A percentile compares a stretch with the other conserved stretches of the same genome.
Conservation (phyloP, 306 rosid genomes). For the Geum urbanum region DNA sequence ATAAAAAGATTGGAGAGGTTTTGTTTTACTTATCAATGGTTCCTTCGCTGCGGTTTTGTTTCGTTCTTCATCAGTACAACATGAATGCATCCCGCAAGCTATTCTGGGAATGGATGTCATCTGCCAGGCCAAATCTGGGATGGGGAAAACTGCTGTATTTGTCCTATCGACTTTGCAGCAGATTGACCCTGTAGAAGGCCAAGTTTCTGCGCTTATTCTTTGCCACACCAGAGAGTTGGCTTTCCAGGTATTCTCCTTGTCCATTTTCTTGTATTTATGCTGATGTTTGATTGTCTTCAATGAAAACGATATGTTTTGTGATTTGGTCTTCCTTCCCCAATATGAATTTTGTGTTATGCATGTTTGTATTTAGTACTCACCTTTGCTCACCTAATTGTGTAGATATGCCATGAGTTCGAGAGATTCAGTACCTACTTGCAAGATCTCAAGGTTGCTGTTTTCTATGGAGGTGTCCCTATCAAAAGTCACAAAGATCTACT, state of each 20-base stretch:
- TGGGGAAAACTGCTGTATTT: constrained; percentile 99
- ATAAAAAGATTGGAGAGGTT: constrained; percentile 53
- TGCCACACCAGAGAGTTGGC: constrained; percentile 98
- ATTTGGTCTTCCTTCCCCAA: neutral
- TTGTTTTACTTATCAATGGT: constrained; percentile 73
- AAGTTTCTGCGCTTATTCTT: constrained; percentile 90
- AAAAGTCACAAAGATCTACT: constrained; percentile 90
- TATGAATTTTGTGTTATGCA: neutral
- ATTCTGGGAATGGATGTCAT: constrained; percentile 98
- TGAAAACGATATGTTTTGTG: neutral
- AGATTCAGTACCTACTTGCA: constrained; percentile 91
- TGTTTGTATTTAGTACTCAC: constrained; percentile 7
- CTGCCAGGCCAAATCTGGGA: constrained; percentile 99
- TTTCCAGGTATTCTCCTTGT: constrained; percentile 59
- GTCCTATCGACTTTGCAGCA: constrained; percentile 94
- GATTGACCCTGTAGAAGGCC: constrained; percentile 94
- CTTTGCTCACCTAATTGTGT: constrained; percentile 4
- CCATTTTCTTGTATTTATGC: neutral
- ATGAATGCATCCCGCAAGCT: constrained; percentile 99
- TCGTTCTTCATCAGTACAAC: constrained; percentile 96
- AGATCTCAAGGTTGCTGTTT: constrained; percentile 97
- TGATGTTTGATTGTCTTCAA: neutral
- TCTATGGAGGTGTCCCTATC: constrained; percentile 92
- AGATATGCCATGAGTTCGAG: constrained; percentile 98
- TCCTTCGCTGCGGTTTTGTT: constrained; percentile 64